phyloP scores from a whole-genome alignment of 2,329 filamentous ascomycete species.

The Botrytis pseudocinerea region DNA sequence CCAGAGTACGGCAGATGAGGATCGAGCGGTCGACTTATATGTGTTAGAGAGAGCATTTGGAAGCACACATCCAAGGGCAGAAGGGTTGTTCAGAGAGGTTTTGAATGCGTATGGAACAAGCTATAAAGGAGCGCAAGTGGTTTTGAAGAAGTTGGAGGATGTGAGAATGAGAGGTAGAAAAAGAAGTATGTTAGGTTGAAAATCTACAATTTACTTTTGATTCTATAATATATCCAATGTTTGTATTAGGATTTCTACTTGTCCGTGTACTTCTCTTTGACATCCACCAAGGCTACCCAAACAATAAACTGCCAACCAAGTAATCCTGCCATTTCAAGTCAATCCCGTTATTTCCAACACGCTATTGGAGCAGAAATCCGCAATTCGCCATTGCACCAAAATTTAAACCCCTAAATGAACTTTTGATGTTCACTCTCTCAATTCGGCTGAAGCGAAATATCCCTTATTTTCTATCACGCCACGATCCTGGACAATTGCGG shows the following conservation, averaged over 20 bases:
- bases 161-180: conserved; percentile 93
- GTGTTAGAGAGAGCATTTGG: conserved; percentile 93
- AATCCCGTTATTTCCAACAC: not conserved
- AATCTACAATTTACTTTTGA: conserved; percentile 18
- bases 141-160: conserved; percentile 82
- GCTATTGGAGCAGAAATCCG: not conserved
- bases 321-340: not conserved
- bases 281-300: not conserved
- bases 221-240: not conserved
- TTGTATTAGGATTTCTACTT: not conserved
- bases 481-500: conserved; percentile 87
- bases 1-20: conserved; percentile 81
- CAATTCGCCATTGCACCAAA: not conserved
- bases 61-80: conserved; percentile 87
- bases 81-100: conserved; percentile 72
- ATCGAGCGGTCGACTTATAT: conserved; percentile 93
- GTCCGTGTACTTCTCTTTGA: not conserved
- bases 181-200: conserved; percentile 89
- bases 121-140: conserved; percentile 72
- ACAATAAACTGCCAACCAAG: not conserved
- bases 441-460: conserved; percentile 85
- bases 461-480: conserved; percentile 98
- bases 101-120: conserved; percentile 71
- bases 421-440: conserved; percentile 47
- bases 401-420: not conserved